Conservation (phyloP, 2,329 filamentous ascomycete species). For the Colletotrichum higginsianum region DNA sequence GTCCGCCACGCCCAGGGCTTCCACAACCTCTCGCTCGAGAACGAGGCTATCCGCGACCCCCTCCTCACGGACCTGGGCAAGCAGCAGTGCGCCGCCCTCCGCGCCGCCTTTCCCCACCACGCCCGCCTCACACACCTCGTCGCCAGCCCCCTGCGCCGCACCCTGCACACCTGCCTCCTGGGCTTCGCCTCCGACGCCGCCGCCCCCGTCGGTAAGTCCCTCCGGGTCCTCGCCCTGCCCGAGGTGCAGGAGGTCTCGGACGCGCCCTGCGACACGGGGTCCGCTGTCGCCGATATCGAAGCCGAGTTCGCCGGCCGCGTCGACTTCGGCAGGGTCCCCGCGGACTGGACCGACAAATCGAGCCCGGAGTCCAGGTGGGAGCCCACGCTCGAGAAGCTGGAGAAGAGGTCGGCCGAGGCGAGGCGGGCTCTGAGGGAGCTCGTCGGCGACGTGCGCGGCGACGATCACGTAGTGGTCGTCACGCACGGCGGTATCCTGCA, state of each 20-base stretch:
- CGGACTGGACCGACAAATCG: constrained; percentile 81
- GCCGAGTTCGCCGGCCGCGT: constrained; percentile 74
- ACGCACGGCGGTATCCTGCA: constrained; percentile 89
- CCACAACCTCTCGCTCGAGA: constrained; percentile 82
- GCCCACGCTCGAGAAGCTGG: constrained; percentile 67
- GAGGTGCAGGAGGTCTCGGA: constrained; percentile 84
- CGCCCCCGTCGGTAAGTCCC: constrained; percentile 6
- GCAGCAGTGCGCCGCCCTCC: constrained; percentile 78
- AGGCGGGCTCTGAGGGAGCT: constrained; percentile 70
- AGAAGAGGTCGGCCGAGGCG: constrained; percentile 72
- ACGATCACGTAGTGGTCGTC: constrained; percentile 80
- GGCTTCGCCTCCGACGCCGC: constrained; percentile 73
- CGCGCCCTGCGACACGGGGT: constrained; percentile 83
- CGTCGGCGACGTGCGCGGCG: constrained; percentile 58
- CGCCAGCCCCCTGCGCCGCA: constrained; percentile 85
- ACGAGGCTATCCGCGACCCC: constrained; percentile 83
- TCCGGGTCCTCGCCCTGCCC: constrained; percentile 75
- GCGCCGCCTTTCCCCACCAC: constrained; percentile 75
- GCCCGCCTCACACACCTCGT: constrained; percentile 77
- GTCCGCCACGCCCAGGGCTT: constrained; percentile 84
- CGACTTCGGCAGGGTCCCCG: constrained; percentile 73
- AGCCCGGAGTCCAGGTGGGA: constrained; percentile 57
- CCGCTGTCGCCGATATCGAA: constrained; percentile 65
- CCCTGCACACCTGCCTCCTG: constrained; percentile 82
- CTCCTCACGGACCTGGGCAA: constrained; percentile 82